Conservation (phyloP, 176 grass and related monocot genomes). For the Cenchrus fungigraminus region DNA sequence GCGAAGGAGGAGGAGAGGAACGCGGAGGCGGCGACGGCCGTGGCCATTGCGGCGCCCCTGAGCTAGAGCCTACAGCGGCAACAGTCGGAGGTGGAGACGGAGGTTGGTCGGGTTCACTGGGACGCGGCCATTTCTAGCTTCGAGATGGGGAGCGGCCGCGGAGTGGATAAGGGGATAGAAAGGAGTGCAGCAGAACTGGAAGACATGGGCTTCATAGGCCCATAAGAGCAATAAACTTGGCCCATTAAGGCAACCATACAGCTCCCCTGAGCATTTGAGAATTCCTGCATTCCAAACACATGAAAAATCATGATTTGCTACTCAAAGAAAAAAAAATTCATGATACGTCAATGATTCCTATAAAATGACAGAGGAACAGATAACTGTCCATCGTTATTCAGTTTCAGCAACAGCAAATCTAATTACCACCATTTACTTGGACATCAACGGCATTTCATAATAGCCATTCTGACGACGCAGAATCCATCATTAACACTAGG, state of each 20-base stretch:
- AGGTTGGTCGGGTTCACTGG: conserved; percentile 28
- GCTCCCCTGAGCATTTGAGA: not conserved
- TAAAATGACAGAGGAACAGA: too few species aligned
- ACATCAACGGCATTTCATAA: not conserved
- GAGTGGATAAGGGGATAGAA: conserved; percentile 46
- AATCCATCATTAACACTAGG: not conserved
- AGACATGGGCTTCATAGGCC: conserved; percentile 21
- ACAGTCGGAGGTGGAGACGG: not conserved
- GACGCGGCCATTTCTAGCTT: conserved; percentile 43
- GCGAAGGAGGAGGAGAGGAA: conserved; percentile 51
- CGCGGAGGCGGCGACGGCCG: conserved; percentile 53
- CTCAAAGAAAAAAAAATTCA: not conserved
- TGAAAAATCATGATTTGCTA: too few species aligned
- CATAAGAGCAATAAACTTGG: not conserved
- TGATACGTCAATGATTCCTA: too few species aligned
- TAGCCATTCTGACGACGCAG: not conserved
- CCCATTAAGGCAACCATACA: not conserved
- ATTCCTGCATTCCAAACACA: too few species aligned
- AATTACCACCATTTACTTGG: too few species aligned
- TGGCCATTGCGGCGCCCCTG: conserved; percentile 51
- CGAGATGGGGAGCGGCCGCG: not conserved
- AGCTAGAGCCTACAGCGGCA: not conserved
- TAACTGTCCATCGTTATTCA: too few species aligned
- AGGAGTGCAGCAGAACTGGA: not conserved
- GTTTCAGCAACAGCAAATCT: too few species aligned